A percentile compares a stretch with the other conserved stretches of the same genome.
These are phyloP conservation scores for Chloris gayana DNA, from an alignment of 176 grass and related monocot species.

Conservation along the genomic window DNA sequence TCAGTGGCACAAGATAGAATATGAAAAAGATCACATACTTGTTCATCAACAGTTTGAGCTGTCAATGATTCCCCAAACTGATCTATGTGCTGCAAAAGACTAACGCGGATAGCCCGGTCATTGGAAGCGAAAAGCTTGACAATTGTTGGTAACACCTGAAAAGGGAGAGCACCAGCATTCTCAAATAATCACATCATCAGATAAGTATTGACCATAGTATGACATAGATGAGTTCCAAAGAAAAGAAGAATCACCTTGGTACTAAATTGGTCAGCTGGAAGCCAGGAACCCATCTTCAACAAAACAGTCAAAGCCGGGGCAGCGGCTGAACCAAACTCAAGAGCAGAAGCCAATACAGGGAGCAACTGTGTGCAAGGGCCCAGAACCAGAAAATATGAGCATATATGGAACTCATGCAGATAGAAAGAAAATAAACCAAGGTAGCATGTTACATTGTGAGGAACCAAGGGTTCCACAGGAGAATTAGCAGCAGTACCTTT, in stretches of 20 bases:
- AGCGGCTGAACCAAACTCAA: constrained; percentile 98
- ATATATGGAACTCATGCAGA: neutral
- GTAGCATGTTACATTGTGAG: constrained; percentile 10
- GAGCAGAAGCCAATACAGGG: constrained; percentile 84
- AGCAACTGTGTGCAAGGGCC: constrained; percentile 66
- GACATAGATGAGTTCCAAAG: constrained; percentile 6
- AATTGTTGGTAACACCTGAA: constrained; percentile 93
- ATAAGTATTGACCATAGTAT: constrained; percentile 1
- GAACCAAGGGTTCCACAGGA: constrained; percentile 16
- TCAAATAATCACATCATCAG: constrained; percentile 23
- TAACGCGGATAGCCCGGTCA: constrained; percentile 94
- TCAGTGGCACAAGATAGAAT: neutral
- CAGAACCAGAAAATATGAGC: constrained; percentile 31
- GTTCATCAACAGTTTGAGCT: constrained; percentile 95
- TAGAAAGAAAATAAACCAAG: neutral
- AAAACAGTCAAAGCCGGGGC: constrained; percentile 94
- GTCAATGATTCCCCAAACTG: constrained; percentile 95
- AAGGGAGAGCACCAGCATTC: constrained; percentile 29
- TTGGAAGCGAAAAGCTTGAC: constrained; percentile 98
- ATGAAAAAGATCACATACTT: constrained; percentile 60
- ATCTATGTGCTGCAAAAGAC: constrained; percentile 96
- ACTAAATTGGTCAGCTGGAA: constrained; percentile 87
- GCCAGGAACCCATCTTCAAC: constrained; percentile 96
- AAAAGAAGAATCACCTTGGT: constrained; percentile 60
- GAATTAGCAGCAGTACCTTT: constrained; percentile 62